Evolutionary conservation across 371 early-diverging fungal genomes (phyloP), one percentile per base, ranked within the genome.

Genomic region (Chytridiales sp.): DNA sequence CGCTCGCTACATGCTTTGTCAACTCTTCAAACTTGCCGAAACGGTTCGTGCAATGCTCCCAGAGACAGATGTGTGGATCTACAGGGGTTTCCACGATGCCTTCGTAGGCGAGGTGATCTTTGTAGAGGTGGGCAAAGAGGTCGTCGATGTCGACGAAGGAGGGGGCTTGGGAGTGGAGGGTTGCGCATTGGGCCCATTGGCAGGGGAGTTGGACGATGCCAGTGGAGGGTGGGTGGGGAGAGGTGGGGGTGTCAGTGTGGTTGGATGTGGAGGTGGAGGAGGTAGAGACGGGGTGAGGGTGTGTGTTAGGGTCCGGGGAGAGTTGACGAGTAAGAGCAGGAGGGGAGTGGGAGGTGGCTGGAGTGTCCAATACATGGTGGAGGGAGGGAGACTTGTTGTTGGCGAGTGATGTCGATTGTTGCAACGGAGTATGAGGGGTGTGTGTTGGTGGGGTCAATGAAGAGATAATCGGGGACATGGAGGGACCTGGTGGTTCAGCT

Each of bases 111-210:
- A 67, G 74, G 66, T 87, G 88, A 44, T 84, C 82, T 19, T 66
- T 65, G 52, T 78, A 78, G 38, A 93, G 69, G 61, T 92, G 92
- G 42, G 77, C 72, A 2, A 92, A 59, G 34, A 91, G 69, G 40
- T 81, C 83, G n/a, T n/a, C n/a, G n/a, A n/a, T n/a, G 35, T 85
- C 69, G 21, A 68, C 80, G 11, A 79, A 68, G 35, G 77, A 85
- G 42, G 66, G 71, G 38, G 78, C 69, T 8, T 76, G 73, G 13
- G 80, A 78, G 1, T n/a, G n/a, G n/a, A n/a, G n/a, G n/a, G n/a
- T n/a, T n/a, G 74, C 70, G 69, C 93, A 92, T 5, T 85, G 76
- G 31, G 79, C 87, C 93, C 93, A 93, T 26, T 79, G 83, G 70
- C 93, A 93, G 29, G 79, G 66, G 30, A 54, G 55, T 15, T 42